Base-by-base conservation (phyloP, 2,329 filamentous ascomycete genomes). In the Beauveria australis region DNA sequence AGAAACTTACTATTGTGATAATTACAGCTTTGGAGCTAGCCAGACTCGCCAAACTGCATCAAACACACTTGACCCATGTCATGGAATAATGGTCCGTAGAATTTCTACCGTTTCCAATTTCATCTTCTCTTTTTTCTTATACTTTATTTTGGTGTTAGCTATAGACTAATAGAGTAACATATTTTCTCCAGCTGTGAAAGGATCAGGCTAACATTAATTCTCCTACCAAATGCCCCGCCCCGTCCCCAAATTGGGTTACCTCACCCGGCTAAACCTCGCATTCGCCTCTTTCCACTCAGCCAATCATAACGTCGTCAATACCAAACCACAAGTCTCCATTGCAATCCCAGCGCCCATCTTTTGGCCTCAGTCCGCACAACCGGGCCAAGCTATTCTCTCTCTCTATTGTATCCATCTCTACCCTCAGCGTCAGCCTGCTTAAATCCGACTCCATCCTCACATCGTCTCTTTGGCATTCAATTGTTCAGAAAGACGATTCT, bases 251-350 rank as follows among this genome's bases (percentile, higher is more conserved):
- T 37, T 33, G 8, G 58, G 49, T 53, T 54, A 60, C 58, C 41
- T 60, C 47, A 46, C 48, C 51, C 59, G 59, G 59, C 22, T 61
- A 61, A 61, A 56, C 53, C 53, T 61, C 59, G 59, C 59, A 6
- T 14, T 10, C 22, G n/a, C 18, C 10, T 37, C 46, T 14, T 9
- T 24, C 18, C 3, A 7, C 4, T 26, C 49, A 46, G 44, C 63
- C 63, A 64, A 64, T 64, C 63, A 64, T 14, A 52, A 55, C 51
- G 12, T 30, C 24, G 33, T 22, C 54, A 64, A 61, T 64, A 57
- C 61, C 40, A 60, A 53, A 48, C 28, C 53, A 37, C 16, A 14
- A 44, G 52, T 43, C 41, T 41, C 57, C 57, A 62, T 56, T 53
- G n/a, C 53, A 60, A 52, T 40, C 60, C 57, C 60, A 19, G 33